phyloP scores from a whole-genome alignment of 768 basidiomycete species.

The Gelatoporia subvermispora region DNA sequence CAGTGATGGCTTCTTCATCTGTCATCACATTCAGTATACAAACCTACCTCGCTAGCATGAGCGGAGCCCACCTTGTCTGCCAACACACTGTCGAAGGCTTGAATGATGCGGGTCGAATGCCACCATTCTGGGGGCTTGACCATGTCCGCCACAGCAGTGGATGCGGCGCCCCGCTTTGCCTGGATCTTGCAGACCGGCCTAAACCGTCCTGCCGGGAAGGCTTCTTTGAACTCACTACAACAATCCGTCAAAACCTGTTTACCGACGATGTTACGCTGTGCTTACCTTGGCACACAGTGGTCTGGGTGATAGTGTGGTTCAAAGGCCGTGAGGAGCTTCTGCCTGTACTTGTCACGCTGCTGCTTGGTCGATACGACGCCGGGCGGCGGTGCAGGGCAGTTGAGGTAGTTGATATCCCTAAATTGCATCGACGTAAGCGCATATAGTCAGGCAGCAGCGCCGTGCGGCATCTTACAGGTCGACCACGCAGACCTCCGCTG shows the following conservation, averaged over 20 bases:
- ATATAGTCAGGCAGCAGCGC: background rate
- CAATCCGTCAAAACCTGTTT: constrained; percentile 3
- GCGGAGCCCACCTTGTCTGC: constrained; percentile 63
- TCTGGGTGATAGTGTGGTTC: constrained; percentile 89
- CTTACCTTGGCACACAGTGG: constrained; percentile 70
- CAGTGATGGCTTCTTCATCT: constrained; percentile 88
- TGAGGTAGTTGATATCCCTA: constrained; percentile 41
- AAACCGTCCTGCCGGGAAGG: constrained; percentile 90
- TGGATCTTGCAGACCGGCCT: constrained; percentile 88
- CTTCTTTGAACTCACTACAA: constrained; percentile 85
- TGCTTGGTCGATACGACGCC: constrained; percentile 73
- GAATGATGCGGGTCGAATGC: constrained; percentile 87
- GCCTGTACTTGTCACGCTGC: constrained; percentile 76
- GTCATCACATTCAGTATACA: constrained; percentile 1
- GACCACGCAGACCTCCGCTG: constrained; percentile 74
- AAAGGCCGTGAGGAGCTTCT: constrained; percentile 70
- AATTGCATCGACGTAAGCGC: background rate
- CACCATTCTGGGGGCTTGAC: constrained; percentile 93
- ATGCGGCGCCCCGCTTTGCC: constrained; percentile 75
- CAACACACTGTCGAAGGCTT: constrained; percentile 84
- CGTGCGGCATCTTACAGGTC: constrained; percentile 46
- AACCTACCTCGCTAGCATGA: background rate
- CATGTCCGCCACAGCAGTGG: constrained; percentile 80
- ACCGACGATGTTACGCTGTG: background rate
- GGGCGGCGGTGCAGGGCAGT: constrained; percentile 73